Base-by-base conservation (phyloP, 1,139 yeast genomes). In the Blastobotrys proliferans region DNA sequence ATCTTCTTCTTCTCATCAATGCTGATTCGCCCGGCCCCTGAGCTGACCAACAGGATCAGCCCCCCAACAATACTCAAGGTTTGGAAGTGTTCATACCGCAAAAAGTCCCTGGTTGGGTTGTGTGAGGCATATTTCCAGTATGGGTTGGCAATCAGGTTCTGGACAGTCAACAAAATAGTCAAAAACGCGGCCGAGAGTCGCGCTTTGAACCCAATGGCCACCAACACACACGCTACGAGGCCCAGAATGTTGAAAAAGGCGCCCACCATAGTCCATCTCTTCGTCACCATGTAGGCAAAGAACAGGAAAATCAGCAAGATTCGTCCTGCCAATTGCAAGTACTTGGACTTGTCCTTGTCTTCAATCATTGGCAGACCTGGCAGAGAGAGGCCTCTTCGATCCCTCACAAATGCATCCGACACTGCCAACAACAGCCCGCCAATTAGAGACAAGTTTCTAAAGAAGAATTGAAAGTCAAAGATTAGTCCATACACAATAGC, bases 1-100 rank as follows among this genome's bases (percentile, higher is more conserved):
- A 86, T 83, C 72, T 92, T 92, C 73, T 92, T 90, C 83, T 92
- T 92, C 67, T 88, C 97, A 63, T 92, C 98, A 50, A 92, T 71
- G 28, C 96, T 85, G 54, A 90, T 73, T 57, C 86, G 94, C 40
- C 98, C 98, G 33, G 98, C 97, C 52, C 98, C 98, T 6, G 96
- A 87, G 67, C 85, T 87, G 52, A 87, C 96, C 52, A 94, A 85
- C 56, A 92, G 72, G 51, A 92, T 69, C 53, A 92, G 76, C 1
- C 97, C 98, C 43, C 98, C 98, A 46, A 92, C 92, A 63, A 92
- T 92, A 48, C 95, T 83, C 60, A 92, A 74, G 35, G 95, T 87
- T 69, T 92, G 98, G 75, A 86, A 92, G 64, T 86, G 87, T 64
- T 88, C 97, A 64, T 90, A 92, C 63, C 87, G 85, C 63, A 88